These are phyloP conservation scores for Pezicula neosporulosa DNA, from an alignment of 2,329 filamentous ascomycete species.

Conservation along the genomic window DNA sequence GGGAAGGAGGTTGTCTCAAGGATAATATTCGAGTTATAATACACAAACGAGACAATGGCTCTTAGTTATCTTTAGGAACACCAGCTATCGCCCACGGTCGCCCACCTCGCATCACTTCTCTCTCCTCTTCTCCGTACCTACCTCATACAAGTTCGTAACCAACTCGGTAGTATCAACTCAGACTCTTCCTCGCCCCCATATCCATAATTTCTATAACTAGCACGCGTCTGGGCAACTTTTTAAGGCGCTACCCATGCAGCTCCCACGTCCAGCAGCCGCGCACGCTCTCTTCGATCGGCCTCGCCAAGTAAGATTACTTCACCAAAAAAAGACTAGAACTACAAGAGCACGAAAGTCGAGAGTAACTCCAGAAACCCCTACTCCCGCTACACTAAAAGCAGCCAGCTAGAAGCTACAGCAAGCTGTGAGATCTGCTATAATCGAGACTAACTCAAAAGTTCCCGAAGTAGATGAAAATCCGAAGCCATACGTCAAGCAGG, in stretches of 20 bases:
- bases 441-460: neutral
- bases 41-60: too few species aligned
- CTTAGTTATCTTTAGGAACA: too few species aligned
- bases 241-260: conserved; percentile 13
- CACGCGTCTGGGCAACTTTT: too few species aligned
- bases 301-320: conserved; percentile 49
- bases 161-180: too few species aligned
- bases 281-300: conserved; percentile 55
- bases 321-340: conserved; percentile 33
- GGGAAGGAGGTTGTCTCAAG: too few species aligned
- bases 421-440: conserved; percentile 39
- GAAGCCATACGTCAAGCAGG: conserved; percentile 25
- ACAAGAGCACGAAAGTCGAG: conserved; percentile 40
- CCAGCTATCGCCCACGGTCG: too few species aligned
- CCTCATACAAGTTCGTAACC: too few species aligned
- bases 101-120: too few species aligned
- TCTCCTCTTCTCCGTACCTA: too few species aligned
- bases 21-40: too few species aligned
- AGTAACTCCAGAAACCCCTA: conserved; percentile 36
- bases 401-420: conserved; percentile 44
- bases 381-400: conserved; percentile 41
- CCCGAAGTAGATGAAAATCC: conserved; percentile 7
- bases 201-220: too few species aligned
- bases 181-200: too few species aligned
- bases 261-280: conserved; percentile 30